These are phyloP conservation scores for Parietichytrium sp. DNA, from an alignment of 108 stramenopile genomes.

Conservation along the genomic window DNA sequence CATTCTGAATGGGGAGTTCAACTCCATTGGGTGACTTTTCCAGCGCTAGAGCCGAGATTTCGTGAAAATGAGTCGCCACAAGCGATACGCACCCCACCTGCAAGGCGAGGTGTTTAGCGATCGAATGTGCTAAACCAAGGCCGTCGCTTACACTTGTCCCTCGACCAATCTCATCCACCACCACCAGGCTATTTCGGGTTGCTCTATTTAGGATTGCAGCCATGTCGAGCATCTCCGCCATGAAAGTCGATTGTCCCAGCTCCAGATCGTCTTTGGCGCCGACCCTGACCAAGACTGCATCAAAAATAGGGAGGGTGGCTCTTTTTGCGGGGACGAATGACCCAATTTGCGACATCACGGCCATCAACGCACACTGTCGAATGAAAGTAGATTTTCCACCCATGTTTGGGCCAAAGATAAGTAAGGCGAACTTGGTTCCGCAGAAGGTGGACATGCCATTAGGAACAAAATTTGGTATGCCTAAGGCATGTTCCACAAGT, in stretches of 20 bases:
- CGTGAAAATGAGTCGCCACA: constrained; percentile 67
- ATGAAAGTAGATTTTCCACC: constrained; percentile 63
- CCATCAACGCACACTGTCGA: no score
- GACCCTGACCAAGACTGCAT: constrained; percentile 48
- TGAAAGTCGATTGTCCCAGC: constrained; percentile 55
- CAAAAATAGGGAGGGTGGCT: constrained; percentile 47
- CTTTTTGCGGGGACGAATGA: constrained; percentile 51
- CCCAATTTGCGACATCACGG: constrained; percentile 58
- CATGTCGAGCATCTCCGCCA: constrained; percentile 60
- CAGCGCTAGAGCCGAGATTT: constrained; percentile 51
- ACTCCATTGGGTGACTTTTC: not conserved
- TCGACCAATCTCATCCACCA: constrained; percentile 60
- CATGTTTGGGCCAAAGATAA: constrained; percentile 58
- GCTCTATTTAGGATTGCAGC: constrained; percentile 44
- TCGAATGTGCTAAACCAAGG: constrained; percentile 61
- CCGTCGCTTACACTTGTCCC: constrained; percentile 60
- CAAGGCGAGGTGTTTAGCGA: constrained; percentile 49
- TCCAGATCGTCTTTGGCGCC: constrained; percentile 47
- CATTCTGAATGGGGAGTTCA: constrained; percentile 44
- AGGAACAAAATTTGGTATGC: not conserved
- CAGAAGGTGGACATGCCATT: no score
- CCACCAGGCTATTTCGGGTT: constrained; percentile 46
- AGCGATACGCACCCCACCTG: constrained; percentile 37
- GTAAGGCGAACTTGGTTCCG: not conserved
- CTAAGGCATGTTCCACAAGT: not conserved